phyloP scores from a whole-genome alignment of 2,329 filamentous ascomycete genomes.

The Claviceps capensis region DNA sequence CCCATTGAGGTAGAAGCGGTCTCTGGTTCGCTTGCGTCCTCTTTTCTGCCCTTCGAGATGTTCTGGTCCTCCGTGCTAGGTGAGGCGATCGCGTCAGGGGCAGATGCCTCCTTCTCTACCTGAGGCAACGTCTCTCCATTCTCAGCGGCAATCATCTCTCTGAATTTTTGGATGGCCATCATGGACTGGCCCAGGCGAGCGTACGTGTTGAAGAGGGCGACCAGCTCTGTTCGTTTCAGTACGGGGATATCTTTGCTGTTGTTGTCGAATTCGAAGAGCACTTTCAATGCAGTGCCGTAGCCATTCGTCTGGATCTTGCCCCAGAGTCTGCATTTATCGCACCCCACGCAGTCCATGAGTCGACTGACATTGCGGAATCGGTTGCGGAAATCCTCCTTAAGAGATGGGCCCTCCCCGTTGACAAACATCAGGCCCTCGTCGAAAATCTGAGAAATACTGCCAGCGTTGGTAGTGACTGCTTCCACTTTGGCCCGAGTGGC shows the following conservation, averaged over 20 bases:
- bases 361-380: conserved; percentile 94
- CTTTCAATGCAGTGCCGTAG: conserved; percentile 88
- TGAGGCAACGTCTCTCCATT: conserved; percentile 22
- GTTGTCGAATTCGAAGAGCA: conserved; percentile 85
- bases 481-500: conserved; percentile 71
- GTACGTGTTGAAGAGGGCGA: conserved; percentile 89
- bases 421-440: conserved; percentile 95
- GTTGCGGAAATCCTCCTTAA: conserved; percentile 96
- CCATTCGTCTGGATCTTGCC: conserved; percentile 92
- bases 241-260: conserved; percentile 49
- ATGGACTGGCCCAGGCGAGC: conserved; percentile 75
- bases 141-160: conserved; percentile 33
- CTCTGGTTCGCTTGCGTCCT: conserved; percentile 13
- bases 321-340: conserved; percentile 97
- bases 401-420: conserved; percentile 54
- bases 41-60: conserved; percentile 20
- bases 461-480: conserved; percentile 57
- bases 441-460: conserved; percentile 66
- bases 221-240: conserved; percentile 79
- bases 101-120: background rate
- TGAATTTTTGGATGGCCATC: conserved; percentile 60
- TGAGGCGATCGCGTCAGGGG: background rate
- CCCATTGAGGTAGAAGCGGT: background rate
- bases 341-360: conserved; percentile 97
- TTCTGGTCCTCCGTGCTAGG: conserved; percentile 19